phyloP scores from a whole-genome alignment of 192 early-diverging fungal species.

The Geosiphon pyriformis region DNA sequence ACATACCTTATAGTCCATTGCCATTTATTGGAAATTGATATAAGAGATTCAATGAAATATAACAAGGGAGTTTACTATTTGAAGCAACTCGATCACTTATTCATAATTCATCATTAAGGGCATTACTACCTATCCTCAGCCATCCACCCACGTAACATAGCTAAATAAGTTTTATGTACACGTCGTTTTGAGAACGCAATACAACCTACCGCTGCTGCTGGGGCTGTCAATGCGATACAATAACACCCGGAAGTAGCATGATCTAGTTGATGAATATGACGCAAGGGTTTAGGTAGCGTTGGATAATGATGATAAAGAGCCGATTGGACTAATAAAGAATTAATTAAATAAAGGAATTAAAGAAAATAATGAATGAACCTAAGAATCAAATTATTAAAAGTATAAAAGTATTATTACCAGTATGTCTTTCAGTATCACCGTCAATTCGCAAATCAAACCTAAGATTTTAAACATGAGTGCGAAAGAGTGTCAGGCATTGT shows the following conservation, averaged over 20 bases:
- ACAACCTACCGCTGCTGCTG: constrained; percentile 28
- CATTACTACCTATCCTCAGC: constrained; percentile 21
- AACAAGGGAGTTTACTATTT: neutral
- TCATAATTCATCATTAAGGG: neutral
- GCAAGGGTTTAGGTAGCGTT: constrained; percentile 23
- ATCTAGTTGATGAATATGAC: constrained; percentile 39
- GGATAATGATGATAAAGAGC: constrained; percentile 27
- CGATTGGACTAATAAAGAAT: constrained; percentile 8
- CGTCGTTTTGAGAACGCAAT: constrained; percentile 27
- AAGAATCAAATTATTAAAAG: too few relatives aligned
- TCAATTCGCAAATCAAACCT: constrained; percentile 22
- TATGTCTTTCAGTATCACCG: constrained; percentile 1
- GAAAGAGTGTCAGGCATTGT: too few relatives aligned
- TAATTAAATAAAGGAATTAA: neutral
- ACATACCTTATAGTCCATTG: constrained; percentile 27
- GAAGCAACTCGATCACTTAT: neutral
- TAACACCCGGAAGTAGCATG: constrained; percentile 39
- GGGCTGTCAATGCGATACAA: constrained; percentile 30
- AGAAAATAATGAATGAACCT: too few relatives aligned
- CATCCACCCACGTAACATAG: constrained; percentile 34
- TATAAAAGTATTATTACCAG: too few relatives aligned
- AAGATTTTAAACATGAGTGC: neutral
- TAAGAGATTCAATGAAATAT: neutral
- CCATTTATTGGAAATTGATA: too few relatives aligned
- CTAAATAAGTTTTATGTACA: constrained; percentile 34